Conservation (phyloP, 2,329 filamentous ascomycete genomes). For the Cordyceps militaris region DNA sequence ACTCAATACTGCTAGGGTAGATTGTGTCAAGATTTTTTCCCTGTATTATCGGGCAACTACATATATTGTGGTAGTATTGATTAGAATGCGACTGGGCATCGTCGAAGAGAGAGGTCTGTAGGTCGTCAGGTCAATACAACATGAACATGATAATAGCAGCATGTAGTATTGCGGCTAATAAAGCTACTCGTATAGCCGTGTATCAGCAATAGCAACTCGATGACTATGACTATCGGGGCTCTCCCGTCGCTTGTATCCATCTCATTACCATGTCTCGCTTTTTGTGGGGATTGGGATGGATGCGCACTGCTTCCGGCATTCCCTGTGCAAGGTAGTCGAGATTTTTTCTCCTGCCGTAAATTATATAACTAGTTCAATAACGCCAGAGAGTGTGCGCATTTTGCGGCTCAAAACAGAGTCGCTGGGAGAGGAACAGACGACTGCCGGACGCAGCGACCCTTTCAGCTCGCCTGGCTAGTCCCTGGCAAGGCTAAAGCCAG, state of each 20-base stretch:
- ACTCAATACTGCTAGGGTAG: neutral
- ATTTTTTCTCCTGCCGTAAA: neutral
- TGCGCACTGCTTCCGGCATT: conserved; percentile 4
- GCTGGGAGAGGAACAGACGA: neutral
- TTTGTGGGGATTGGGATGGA: neutral
- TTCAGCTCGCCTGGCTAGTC: conserved; percentile 1
- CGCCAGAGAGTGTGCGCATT: neutral
- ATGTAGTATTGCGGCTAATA: no score
- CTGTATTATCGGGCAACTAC: no score
- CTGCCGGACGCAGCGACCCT: neutral
- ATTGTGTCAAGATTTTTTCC: no score
- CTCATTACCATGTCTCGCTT: conserved; percentile 1
- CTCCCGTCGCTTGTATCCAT: neutral
- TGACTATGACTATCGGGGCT: no score
- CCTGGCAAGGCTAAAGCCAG: neutral
- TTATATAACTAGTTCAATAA: no score
- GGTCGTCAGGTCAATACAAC: no score
- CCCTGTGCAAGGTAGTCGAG: neutral
- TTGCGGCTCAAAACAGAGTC: neutral
- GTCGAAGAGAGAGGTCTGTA: no score
- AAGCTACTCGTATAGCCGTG: no score
- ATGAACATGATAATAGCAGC: no score
- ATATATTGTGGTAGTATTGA: neutral
- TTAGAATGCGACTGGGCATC: no score
- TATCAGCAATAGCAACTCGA: no score